Conservation (phyloP, 2,329 filamentous ascomycete genomes). For the Ophiocordyceps camponoti-rufipedis region DNA sequence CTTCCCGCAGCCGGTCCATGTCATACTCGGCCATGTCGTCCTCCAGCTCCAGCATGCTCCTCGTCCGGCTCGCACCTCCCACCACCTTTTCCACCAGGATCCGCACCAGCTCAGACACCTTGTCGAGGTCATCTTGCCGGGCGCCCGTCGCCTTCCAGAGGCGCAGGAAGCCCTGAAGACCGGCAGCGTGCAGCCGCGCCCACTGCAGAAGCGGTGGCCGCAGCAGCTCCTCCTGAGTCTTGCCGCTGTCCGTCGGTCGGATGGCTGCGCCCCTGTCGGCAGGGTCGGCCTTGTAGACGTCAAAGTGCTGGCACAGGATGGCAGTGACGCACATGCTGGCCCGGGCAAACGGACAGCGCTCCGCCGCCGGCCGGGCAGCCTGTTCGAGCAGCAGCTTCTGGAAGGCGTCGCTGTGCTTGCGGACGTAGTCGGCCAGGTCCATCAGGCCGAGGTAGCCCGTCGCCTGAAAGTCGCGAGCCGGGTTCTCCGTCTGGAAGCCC, state of each 20-base stretch:
- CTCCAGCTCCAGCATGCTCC: constrained; percentile 73
- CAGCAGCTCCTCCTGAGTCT: constrained; percentile 74
- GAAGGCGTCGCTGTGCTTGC: constrained; percentile 80
- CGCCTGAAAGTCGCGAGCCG: constrained; percentile 65
- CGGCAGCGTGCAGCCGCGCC: constrained; percentile 75
- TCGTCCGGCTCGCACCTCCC: constrained; percentile 62
- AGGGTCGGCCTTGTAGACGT: constrained; percentile 67
- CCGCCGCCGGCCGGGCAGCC: constrained; percentile 47
- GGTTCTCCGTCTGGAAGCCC: constrained; percentile 82
- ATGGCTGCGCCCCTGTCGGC: constrained; percentile 54
- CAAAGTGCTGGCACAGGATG: constrained; percentile 88
- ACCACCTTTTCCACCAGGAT: constrained; percentile 84
- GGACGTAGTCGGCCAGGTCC: constrained; percentile 87
- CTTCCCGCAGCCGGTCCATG: constrained; percentile 54
- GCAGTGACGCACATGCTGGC: constrained; percentile 75
- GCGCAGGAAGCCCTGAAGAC: constrained; percentile 72
- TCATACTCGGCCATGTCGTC: constrained; percentile 78
- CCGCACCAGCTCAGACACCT: constrained; percentile 77
- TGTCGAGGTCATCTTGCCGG: constrained; percentile 72
- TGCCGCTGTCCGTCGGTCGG: constrained; percentile 47
- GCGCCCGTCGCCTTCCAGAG: constrained; percentile 86
- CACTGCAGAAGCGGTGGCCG: constrained; percentile 79
- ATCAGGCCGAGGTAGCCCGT: constrained; percentile 91
- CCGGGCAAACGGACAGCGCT: constrained; percentile 73
- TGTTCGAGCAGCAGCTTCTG: constrained; percentile 88